phyloP scores from a whole-genome alignment of 1,284 basidiomycete genomes.

The Pulveroboletus sp. region DNA sequence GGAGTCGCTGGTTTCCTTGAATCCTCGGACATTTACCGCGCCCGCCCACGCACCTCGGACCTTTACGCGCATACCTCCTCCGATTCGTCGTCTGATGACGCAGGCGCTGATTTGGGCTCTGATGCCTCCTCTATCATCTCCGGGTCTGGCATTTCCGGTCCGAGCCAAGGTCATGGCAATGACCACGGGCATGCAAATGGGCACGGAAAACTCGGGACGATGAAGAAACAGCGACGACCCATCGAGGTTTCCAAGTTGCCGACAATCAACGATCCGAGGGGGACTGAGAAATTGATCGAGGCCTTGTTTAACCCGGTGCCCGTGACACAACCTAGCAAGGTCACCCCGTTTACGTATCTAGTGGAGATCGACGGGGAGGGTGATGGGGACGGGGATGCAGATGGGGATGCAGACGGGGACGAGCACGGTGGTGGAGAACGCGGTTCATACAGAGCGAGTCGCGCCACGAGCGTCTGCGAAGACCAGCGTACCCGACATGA shows the following conservation, averaged over 20 bases:
- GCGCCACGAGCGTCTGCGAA: not conserved
- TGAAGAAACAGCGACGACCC: conserved; percentile 25
- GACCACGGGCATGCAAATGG: not conserved
- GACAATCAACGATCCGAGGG: conserved; percentile 50
- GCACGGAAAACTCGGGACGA: not conserved
- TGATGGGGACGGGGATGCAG: conserved; percentile 19
- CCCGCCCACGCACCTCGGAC: conserved; percentile 49
- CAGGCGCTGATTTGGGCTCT: conserved; percentile 24
- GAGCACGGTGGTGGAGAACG: conserved; percentile 7
- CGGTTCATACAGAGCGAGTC: not conserved
- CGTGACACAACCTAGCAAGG: conserved; percentile 40
- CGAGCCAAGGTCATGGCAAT: not conserved
- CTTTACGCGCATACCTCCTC: conserved; percentile 36
- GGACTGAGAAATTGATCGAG: conserved; percentile 70
- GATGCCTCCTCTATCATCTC: conserved; percentile 26
- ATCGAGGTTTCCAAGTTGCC: conserved; percentile 50
- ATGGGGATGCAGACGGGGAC: conserved; percentile 13
- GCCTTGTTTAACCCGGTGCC: conserved; percentile 70
- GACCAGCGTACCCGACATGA: not conserved
- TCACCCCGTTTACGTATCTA: conserved; percentile 60
- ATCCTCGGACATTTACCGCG: conserved; percentile 47
- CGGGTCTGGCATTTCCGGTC: conserved; percentile 1
- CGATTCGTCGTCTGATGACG: conserved; percentile 36
- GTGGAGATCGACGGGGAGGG: conserved; percentile 28
- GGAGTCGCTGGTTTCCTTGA: conserved; percentile 60